phyloP scores from a whole-genome alignment of 2,329 filamentous ascomycete genomes.

The Xylariaceae sp. region DNA sequence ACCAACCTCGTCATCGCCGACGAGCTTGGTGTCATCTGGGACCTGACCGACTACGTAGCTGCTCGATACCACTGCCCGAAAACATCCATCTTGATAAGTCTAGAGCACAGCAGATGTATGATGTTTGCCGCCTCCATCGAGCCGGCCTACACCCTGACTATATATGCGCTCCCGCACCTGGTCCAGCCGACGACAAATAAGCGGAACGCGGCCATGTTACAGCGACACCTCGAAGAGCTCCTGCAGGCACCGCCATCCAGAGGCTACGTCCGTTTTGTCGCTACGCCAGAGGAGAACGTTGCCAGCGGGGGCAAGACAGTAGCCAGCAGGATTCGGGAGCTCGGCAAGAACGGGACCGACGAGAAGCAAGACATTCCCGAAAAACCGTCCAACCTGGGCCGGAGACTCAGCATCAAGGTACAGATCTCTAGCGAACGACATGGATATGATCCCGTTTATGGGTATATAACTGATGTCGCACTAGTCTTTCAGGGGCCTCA shows the following conservation, averaged over 20 bases:
- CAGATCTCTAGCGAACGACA: background rate
- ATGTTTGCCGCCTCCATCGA: constrained; percentile 69
- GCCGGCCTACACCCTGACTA: constrained; percentile 69
- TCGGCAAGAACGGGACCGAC: no score
- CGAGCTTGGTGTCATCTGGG: constrained; percentile 65
- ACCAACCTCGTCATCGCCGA: constrained; percentile 64
- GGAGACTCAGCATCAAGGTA: constrained; percentile 22
- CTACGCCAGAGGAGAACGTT: constrained; percentile 63
- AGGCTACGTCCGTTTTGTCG: constrained; percentile 65
- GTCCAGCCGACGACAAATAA: constrained; percentile 71
- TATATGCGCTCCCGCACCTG: constrained; percentile 62
- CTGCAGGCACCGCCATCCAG: constrained; percentile 58
- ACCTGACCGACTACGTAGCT: constrained; percentile 65
- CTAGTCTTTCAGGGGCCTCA: constrained; percentile 26
- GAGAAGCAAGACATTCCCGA: constrained; percentile 26
- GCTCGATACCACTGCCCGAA: constrained; percentile 68
- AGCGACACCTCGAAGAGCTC: constrained; percentile 64
- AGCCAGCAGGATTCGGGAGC: constrained; percentile 58
- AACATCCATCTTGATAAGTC: constrained; percentile 63
- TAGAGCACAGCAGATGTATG: constrained; percentile 70
- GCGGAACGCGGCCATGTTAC: constrained; percentile 70
- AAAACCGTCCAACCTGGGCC: constrained; percentile 17
- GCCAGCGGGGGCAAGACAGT: constrained; percentile 66
- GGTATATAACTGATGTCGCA: background rate
- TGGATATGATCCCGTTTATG: background rate